Base-by-base conservation (phyloP, 1,139 yeast genomes). In the Starmera stellimalicola region DNA sequence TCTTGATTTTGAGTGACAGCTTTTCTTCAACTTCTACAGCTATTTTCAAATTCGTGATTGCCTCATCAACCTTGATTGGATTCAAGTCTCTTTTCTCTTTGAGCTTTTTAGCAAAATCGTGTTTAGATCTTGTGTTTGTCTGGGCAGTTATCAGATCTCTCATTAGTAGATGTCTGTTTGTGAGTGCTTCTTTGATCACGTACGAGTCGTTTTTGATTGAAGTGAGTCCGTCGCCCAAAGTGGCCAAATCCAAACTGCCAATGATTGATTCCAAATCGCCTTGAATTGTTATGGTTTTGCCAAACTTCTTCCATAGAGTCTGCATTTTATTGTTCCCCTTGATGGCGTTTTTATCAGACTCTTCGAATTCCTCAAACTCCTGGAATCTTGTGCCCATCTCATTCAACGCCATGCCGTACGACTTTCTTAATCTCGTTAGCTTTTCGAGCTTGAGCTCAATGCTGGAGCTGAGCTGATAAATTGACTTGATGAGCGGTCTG, bases 161-260 rank as follows among this genome's bases (percentile, higher is more conserved):
- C 95, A 91, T 91, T 31, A 91, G 61, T 37, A 91, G 64, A 56
- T 93, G 95, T 37, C 98, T 69, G 56, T 88, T 88, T 0, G 98
- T 93, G 37, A 91, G 63, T 0, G 95, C 82, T 56, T 91, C 98
- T 55, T 91, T 93, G 35, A 88, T 82, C 40, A 81, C 80, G 55
- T 81, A 91, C 18, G 91, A 78, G 47, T 88, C 96, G 39, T 73
- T 70, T 6, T 76, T 62, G 25, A 85, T 60, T 48, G 72, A 63
- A 39, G 65, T 73, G 10, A 85, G 55, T 1, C 84, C 84, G 48
- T 88, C 97, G 2, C 85, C 87, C 32, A 88, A 56, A 3, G 81
- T 69, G 0, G 91, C 91, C 59, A 77, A 67, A 43, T 79, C 87
- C 41, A 77, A 71, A 11, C 84, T 74, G 31, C 85, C 81, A 44